phyloP scores from a whole-genome alignment of 805 yeast species.

The Cyberlindnera veronae region DNA sequence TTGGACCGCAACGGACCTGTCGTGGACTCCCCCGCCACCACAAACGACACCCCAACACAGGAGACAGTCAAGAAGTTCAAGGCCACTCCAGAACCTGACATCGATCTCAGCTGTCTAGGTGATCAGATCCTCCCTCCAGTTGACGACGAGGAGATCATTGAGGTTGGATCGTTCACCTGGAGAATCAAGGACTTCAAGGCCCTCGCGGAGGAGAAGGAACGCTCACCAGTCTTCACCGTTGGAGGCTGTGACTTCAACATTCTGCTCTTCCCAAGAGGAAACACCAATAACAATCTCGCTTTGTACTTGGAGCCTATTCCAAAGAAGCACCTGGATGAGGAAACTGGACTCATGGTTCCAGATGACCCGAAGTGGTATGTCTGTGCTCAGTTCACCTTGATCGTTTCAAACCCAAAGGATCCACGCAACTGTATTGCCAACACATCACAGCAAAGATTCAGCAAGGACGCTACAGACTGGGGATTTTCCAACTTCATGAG shows the following conservation, averaged over 20 bases:
- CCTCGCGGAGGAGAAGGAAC: constrained; percentile 27
- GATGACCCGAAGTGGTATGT: constrained; percentile 66
- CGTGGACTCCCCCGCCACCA: not conserved
- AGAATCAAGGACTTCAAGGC: constrained; percentile 31
- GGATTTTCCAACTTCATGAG: constrained; percentile 84
- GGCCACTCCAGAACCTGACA: not conserved
- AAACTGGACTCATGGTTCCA: constrained; percentile 29
- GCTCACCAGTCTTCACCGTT: constrained; percentile 46
- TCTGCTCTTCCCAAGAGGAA: constrained; percentile 76
- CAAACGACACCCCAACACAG: not conserved
- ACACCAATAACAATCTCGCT: constrained; percentile 56
- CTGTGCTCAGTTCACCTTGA: constrained; percentile 89
- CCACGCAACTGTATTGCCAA: constrained; percentile 57
- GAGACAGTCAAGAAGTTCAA: not conserved
- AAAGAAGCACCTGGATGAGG: constrained; percentile 24
- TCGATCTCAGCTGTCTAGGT: constrained; percentile 18
- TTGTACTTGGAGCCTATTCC: constrained; percentile 74
- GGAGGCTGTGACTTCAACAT: constrained; percentile 69
- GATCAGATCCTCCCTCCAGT: constrained; percentile 24
- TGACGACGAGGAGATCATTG: constrained; percentile 31
- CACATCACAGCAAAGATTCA: constrained; percentile 76
- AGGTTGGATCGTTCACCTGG: constrained; percentile 37
- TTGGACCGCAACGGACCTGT: not conserved
- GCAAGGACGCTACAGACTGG: constrained; percentile 83
- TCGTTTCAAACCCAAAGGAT: constrained; percentile 76